A percentile compares a stretch with the other conserved stretches of the same genome.
Evolutionary conservation across 129 eudicot genomes (phyloP).

Genomic region (Oenanthe sinensis): DNA sequence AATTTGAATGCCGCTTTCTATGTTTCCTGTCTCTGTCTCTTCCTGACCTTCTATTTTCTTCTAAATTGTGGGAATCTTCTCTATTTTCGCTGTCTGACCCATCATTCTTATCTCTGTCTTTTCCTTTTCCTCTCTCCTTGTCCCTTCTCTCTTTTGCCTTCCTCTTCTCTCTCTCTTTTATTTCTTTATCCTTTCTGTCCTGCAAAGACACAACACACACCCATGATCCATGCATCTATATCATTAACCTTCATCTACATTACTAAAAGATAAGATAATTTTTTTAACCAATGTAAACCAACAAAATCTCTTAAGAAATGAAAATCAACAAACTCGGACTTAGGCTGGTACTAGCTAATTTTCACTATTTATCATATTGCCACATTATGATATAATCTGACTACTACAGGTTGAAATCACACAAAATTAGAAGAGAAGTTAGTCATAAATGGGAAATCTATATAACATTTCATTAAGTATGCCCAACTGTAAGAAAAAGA

Average conservation of each 20-base stretch:
- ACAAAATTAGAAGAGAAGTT: background rate
- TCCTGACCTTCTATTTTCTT: constrained; percentile 2
- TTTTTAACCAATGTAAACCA: background rate
- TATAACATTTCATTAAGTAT: background rate
- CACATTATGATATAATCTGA: background rate
- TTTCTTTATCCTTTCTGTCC: constrained; percentile 51
- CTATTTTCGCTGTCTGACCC: constrained; percentile 42
- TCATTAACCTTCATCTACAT: background rate
- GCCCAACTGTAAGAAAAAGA: background rate
- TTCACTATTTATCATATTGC: background rate
- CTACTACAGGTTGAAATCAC: background rate
- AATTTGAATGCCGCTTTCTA: constrained; percentile 33
- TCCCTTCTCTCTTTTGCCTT: constrained; percentile 50
- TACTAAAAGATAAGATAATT: background rate
- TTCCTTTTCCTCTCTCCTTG: constrained; percentile 44
- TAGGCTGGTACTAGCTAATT: background rate
- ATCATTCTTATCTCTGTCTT: constrained; percentile 45
- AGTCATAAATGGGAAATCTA: background rate
- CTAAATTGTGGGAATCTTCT: constrained; percentile 17
- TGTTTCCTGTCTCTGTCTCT: constrained; percentile 58
- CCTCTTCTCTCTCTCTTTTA: constrained; percentile 48
- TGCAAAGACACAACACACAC: constrained; percentile 23
- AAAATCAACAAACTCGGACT: background rate
- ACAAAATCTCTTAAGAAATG: background rate
- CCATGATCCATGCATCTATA: background rate